Base-by-base conservation (phyloP, 2,329 filamentous ascomycete genomes). In the Aspergillus candidus region DNA sequence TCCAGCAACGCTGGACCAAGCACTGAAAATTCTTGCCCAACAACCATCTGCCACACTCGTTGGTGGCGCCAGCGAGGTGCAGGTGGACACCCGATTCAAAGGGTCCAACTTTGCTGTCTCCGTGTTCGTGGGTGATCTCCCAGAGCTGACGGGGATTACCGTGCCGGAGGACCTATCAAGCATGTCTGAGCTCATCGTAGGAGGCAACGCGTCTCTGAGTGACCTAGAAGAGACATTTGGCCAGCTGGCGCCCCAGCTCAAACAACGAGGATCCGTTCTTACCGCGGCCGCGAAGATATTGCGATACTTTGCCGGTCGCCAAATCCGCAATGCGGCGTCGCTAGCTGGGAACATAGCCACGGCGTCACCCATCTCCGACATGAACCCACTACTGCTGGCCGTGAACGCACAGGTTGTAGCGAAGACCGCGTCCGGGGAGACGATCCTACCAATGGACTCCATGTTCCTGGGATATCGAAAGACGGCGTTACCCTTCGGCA, bases 71-170 rank as follows among this genome's bases (percentile, higher is more conserved):
- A 91, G 86, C 4, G 88, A 95, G 64, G 94, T 88, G 0, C 88
- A 94, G 66, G 93, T 95, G 47, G 88, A 95, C 66, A 85, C 89
- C 68, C 93, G 91, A 67, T 94, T 95, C 77, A 94, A 94, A 69
- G 85, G 80, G 1, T 76, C 90, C 68, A 77, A 88, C 54, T 94
- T 93, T 59, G 83, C 84, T 1, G 79, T 86, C 1, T 93, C 87
- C 0, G 84, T 95, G 0, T 95, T 82, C 52, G 85, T 94, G 6
- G 88, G 87, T 5, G 88, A 95, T 54, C 91, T 95, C 44, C 70
- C 84, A 1, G 88, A 94, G 65, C 69, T 95, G 74, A 86, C 7
- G 79, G 14, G 86, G 48, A 93, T 85, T 59, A 73, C 70, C 7
- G 82, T 91, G 61, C 72, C 82, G 32, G 79, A 86, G 2, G 80